Evolutionary conservation across 2,329 filamentous ascomycete species (phyloP).

Genomic region (Aspergillus sojae): DNA sequence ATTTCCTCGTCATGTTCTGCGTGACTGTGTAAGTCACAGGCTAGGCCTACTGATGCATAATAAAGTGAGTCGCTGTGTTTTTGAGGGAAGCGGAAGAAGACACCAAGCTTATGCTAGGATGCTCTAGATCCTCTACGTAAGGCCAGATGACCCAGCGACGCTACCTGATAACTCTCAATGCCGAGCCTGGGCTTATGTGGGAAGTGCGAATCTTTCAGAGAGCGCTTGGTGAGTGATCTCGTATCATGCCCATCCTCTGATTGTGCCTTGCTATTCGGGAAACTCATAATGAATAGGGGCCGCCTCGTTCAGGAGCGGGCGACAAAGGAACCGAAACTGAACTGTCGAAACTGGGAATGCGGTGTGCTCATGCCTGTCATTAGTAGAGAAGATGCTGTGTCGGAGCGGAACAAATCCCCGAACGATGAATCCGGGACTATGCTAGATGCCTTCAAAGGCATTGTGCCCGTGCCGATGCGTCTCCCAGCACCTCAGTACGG

Average conservation of each 20-base stretch:
- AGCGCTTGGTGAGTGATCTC: constrained; percentile 76
- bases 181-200: constrained; percentile 78
- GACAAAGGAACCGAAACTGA: constrained; percentile 72
- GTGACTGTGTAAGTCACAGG: constrained; percentile 74
- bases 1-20: constrained; percentile 73
- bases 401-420: not conserved
- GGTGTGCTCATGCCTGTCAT: constrained; percentile 74
- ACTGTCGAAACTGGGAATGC: constrained; percentile 92
- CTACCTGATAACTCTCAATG: constrained; percentile 29
- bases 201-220: constrained; percentile 89
- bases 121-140: constrained; percentile 37
- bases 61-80: constrained; percentile 63
- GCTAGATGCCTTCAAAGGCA: constrained; percentile 37
- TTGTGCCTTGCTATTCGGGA: not conserved
- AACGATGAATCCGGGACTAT: constrained; percentile 16
- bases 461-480: constrained; percentile 49
- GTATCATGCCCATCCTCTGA: not conserved
- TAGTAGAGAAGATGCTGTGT: constrained; percentile 15
- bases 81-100: not conserved
- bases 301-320: constrained; percentile 70
- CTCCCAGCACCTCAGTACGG: constrained; percentile 35
- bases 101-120: constrained; percentile 7
- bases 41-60: constrained; percentile 81
- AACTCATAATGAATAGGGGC: constrained; percentile 62
- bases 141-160: constrained; percentile 29